These are phyloP conservation scores for Teunomyces lycoperdinae DNA, from an alignment of 805 yeast genomes.

Conservation along the genomic window DNA sequence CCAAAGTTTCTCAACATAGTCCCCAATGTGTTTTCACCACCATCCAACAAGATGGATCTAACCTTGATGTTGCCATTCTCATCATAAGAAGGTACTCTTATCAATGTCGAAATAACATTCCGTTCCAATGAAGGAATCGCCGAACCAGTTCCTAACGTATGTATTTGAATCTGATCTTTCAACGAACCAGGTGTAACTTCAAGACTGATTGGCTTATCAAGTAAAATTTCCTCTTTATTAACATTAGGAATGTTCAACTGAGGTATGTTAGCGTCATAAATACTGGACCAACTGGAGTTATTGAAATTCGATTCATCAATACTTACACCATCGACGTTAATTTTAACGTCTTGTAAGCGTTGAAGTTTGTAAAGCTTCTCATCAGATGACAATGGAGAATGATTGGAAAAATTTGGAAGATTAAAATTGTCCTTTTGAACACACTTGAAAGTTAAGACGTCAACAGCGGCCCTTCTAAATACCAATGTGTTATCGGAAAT, in stretches of 20 bases:
- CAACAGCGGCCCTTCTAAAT: slow-evolving; percentile 52
- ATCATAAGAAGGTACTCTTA: slow-evolving; percentile 60
- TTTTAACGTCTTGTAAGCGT: slow-evolving; percentile 27
- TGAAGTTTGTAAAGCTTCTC: slow-evolving; percentile 22
- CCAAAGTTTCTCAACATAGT: slow-evolving; percentile 62
- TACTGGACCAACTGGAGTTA: slow-evolving; percentile 23
- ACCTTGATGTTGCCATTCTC: slow-evolving; percentile 19
- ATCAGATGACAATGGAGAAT: slow-evolving; percentile 11
- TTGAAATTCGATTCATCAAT: slow-evolving; percentile 18
- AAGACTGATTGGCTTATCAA: slow-evolving; percentile 19
- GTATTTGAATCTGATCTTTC: slow-evolving; percentile 57
- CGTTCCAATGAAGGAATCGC: slow-evolving; percentile 83
- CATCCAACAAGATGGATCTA: slow-evolving; percentile 69
- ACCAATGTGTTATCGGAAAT: slow-evolving; percentile 61
- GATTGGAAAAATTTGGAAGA: slow-evolving; percentile 30
- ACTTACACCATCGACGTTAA: slow-evolving; percentile 21
- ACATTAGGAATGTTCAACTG: slow-evolving; percentile 15
- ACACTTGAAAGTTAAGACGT: slow-evolving; percentile 55
- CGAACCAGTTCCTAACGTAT: slow-evolving; percentile 90
- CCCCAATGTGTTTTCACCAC: slow-evolving; percentile 93
- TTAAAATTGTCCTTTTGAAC: slow-evolving; percentile 46
- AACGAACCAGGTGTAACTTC: slow-evolving; percentile 17
- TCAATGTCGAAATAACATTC: slow-evolving; percentile 78
- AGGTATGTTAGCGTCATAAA: slow-evolving; percentile 29
- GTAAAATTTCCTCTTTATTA: slow-evolving; percentile 15